Evolutionary conservation across 345 rosid species (phyloP).

Genomic region (Luvunga scandens): DNA sequence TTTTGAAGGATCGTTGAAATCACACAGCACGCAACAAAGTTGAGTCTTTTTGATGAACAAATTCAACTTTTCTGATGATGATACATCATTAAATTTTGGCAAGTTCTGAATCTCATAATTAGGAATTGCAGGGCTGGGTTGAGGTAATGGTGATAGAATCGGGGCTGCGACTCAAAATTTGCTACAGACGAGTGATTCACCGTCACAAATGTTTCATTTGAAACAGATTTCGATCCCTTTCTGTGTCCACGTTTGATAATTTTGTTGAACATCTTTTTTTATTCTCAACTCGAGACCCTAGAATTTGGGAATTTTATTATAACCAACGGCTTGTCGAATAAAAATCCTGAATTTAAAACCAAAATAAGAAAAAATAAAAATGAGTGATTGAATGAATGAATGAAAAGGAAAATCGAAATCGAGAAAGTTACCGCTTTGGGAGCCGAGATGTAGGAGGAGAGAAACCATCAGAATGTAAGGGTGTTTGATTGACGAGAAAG

Average conservation of each 20-base stretch:
- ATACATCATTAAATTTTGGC: constrained; percentile 46
- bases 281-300: neutral
- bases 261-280: constrained; percentile 42
- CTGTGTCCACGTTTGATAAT: constrained; percentile 48
- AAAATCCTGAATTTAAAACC: neutral
- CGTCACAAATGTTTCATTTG: constrained; percentile 10
- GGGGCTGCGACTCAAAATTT: neutral
- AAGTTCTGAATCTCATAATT: constrained; percentile 24
- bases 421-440: constrained; percentile 3
- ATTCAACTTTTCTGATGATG: constrained; percentile 36
- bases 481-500: constrained; percentile 20
- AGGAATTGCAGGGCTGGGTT: constrained; percentile 8
- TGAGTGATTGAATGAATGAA: neutral
- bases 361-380: neutral
- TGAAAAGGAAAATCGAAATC: neutral
- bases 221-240: constrained; percentile 47
- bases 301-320: neutral
- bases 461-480: constrained; percentile 2
- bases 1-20: constrained; percentile 33
- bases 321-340: neutral
- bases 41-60: constrained; percentile 48
- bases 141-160: neutral
- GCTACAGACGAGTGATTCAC: neutral
- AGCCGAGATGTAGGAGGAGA: neutral
- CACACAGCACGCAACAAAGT: constrained; percentile 47